These are phyloP conservation scores for Amborella trichopoda DNA, from an alignment of 164 flowering plant genomes.

Conservation along the genomic window DNA sequence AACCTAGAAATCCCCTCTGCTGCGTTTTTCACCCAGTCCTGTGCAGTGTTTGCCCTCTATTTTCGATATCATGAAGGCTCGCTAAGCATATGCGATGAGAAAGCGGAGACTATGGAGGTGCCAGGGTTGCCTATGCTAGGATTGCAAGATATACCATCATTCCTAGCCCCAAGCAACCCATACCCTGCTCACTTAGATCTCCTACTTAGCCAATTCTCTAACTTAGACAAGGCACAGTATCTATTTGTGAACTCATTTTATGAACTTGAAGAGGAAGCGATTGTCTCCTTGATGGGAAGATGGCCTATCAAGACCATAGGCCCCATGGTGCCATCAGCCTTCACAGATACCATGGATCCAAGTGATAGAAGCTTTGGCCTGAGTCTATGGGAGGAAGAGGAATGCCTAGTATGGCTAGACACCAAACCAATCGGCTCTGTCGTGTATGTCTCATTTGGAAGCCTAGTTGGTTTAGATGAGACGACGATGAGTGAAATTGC, in stretches of 20 bases:
- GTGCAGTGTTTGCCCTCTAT: conserved; percentile 12
- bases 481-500: conserved; percentile 26
- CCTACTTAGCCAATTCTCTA: conserved; percentile 20
- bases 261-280: conserved; percentile 30
- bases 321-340: conserved; percentile 34
- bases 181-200: conserved; percentile 1
- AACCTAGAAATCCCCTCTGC: conserved; percentile 18
- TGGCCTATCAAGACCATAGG: conserved; percentile 18
- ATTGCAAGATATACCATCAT: conserved; percentile 13
- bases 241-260: conserved; percentile 29
- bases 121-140: conserved; percentile 10
- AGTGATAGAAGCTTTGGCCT: conserved; percentile 9
- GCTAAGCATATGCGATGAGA: neutral
- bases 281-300: neutral
- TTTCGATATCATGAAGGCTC: conserved; percentile 8
- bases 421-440: conserved; percentile 25
- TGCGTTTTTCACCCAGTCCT: conserved; percentile 29
- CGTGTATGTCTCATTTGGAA: conserved; percentile 37
- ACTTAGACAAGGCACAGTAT: conserved; percentile 20
- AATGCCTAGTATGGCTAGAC: conserved; percentile 32
- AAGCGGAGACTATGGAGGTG: conserved; percentile 1
- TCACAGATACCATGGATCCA: conserved; percentile 18
- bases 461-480: conserved; percentile 11
- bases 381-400: neutral
- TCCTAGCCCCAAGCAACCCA: neutral